These are phyloP conservation scores for Penicillium freii DNA, from an alignment of 2,329 filamentous ascomycete genomes.

Conservation along the genomic window DNA sequence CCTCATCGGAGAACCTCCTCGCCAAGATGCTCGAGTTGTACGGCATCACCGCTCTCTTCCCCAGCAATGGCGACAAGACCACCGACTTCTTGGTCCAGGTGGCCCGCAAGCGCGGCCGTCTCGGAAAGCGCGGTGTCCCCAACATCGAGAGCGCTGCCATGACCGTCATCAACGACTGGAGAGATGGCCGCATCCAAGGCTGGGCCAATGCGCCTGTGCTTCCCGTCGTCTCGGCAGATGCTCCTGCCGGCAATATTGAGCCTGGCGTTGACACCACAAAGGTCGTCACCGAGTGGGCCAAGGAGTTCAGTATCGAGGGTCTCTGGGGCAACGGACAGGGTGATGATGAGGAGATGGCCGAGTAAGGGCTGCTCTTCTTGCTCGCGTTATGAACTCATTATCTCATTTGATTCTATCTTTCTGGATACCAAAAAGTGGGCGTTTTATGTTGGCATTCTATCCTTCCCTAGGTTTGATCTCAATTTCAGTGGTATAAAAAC, in stretches of 20 bases:
- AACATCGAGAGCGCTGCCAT: slow-evolving; percentile 86
- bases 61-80: slow-evolving; percentile 68
- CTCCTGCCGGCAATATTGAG: slow-evolving; percentile 30
- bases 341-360: slow-evolving; percentile 42
- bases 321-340: slow-evolving; percentile 71
- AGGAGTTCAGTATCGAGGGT: slow-evolving; percentile 92
- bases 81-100: slow-evolving; percentile 94
- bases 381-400: slow-evolving; percentile 24
- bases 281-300: slow-evolving; percentile 88
- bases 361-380: slow-evolving; percentile 28
- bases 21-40: slow-evolving; percentile 80
- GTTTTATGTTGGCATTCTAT: slow-evolving; percentile 25
- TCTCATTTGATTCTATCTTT: slow-evolving; percentile 25
- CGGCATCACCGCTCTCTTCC: slow-evolving; percentile 74
- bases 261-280: slow-evolving; percentile 67
- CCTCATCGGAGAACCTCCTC: slow-evolving; percentile 69
- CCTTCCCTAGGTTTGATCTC: slow-evolving; percentile 18
- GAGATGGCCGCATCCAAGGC: slow-evolving; percentile 89
- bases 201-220: slow-evolving; percentile 78
- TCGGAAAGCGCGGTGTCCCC: slow-evolving; percentile 85
- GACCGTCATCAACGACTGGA: slow-evolving; percentile 93
- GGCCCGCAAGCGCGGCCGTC: slow-evolving; percentile 82
- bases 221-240: slow-evolving; percentile 47
- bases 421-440: slow-evolving; percentile 37
- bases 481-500: slow-evolving; percentile 12